Evolutionary conservation across 345 rosid genomes (phyloP).

Genomic region (thale cress (Arabidopsis thaliana)): TAIR10.1 NC_003070.9:23065501-23066000

Average conservation of each 20-base stretch:
- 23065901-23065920: slow-evolving; percentile 44
- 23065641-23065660: slow-evolving; percentile 31
- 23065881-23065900: slow-evolving; percentile 50
- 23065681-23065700: slow-evolving; percentile 26
- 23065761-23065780: slow-evolving; percentile 37
- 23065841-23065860: slow-evolving; percentile 56
- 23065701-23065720: slow-evolving; percentile 44
- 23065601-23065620: slow-evolving; percentile 12
- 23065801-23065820: neutral
- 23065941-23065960: slow-evolving; percentile 1
- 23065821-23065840: slow-evolving; percentile 21
- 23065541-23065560: too few species aligned
- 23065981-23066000: slow-evolving; percentile 20
- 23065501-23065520: too few species aligned
- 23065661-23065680: slow-evolving; percentile 30
- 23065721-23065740: slow-evolving; percentile 54
- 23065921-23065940: slow-evolving; percentile 28
- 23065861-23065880: slow-evolving; percentile 46
- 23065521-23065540: too few species aligned
- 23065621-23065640: slow-evolving; percentile 17
- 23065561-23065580: too few species aligned
- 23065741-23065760: slow-evolving; percentile 51
- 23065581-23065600: too few species aligned
- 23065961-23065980: neutral
- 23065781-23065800: slow-evolving; percentile 21